Evolutionary conservation across 129 eudicot species (phyloP).

Genomic region (Scalesia atractyloides): DNA sequence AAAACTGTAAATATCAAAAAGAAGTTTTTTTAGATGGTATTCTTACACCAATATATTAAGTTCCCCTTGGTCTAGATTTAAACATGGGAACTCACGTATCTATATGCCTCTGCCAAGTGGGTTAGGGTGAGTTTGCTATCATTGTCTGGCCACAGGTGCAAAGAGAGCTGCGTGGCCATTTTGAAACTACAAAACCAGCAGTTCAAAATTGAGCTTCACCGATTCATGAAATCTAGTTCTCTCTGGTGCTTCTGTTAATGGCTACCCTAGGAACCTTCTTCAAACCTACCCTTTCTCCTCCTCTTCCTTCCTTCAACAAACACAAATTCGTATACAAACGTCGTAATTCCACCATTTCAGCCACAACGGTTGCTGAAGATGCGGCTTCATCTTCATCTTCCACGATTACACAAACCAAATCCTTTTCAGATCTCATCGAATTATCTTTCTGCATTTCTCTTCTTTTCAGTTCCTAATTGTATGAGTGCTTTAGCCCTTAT

Average conservation of each 20-base stretch:
- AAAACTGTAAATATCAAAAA: too few relatives aligned
- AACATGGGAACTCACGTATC: too few relatives aligned
- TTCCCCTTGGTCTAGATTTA: too few relatives aligned
- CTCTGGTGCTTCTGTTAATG: slow-evolving; percentile 13
- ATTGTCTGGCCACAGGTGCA: slow-evolving; percentile 10
- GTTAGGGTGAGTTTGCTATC: too few relatives aligned
- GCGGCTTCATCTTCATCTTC: slow-evolving; percentile 24
- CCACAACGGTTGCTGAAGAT: slow-evolving; percentile 32
- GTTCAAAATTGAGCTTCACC: too few relatives aligned
- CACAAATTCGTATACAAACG: slow-evolving; percentile 23
- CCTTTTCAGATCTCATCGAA: slow-evolving; percentile 42
- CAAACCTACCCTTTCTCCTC: slow-evolving; percentile 5
- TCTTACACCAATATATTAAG: too few relatives aligned
- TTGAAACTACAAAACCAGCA: slow-evolving; percentile 25
- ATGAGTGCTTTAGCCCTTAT: too few relatives aligned
- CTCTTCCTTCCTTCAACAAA: slow-evolving; percentile 24
- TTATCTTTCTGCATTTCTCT: slow-evolving; percentile 5
- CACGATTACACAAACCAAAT: slow-evolving; percentile 29
- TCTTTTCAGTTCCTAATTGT: not conserved
- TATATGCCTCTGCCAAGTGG: too few relatives aligned
- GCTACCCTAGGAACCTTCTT: slow-evolving; percentile 18
- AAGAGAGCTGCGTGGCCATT: slow-evolving; percentile 34
- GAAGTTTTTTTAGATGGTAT: too few relatives aligned
- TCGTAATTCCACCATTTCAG: slow-evolving; percentile 29
- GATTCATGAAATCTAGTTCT: not conserved